Base-by-base conservation (phyloP, 352 stramenopile genomes). In the Globisporangium paddicum region DNA sequence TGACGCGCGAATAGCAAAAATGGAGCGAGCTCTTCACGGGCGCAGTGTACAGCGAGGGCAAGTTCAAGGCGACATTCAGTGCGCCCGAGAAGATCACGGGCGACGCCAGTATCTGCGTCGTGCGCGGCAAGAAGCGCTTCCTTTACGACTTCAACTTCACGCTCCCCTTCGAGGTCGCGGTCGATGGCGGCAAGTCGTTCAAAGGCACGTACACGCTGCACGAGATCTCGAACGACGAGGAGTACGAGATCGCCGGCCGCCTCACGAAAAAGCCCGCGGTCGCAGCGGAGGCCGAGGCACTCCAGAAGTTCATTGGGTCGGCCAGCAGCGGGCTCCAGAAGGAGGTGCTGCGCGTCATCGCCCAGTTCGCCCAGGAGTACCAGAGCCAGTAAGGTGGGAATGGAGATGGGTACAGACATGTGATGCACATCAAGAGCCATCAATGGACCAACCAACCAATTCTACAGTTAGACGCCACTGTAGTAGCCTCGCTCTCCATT, bases 101-200 rank as follows among this genome's bases (percentile, higher is more conserved):
- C 13, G 86, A 97, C 60, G 84, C 86, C n/a, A 95, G 86, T 42
- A 86, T 95, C 52, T 94, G 85, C 55, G 79, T 96, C 37, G 81
- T 93, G 49, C 84, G 89, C 40, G 89, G 89, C 61, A 93, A 92
- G 72, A 96, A 94, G 64, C 81, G 88, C 18, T 93, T 84, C 69
- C 60, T 97, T 55, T 95, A 92, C 58, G 89, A 97, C 63, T 96
- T 90, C 46, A 84, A 67, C 42, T 90, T 95, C 28, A 83, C 83
- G 58, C 58, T 92, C 34, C 78, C 72, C 14, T 84, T 95, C 26
- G 72, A 93, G 51, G 78, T 93, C 30, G 55, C 71, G 18, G 51
- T 92, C 40, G 72, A 64, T 23, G 68, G 71, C 2, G 72, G 83
- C 21, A 56, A 59, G 26, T 74, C 55, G 14, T 87, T 73, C 72